These are phyloP conservation scores for Ligustrum vulgare DNA, from an alignment of 257 asterid genomes.

Conservation along the genomic window DNA sequence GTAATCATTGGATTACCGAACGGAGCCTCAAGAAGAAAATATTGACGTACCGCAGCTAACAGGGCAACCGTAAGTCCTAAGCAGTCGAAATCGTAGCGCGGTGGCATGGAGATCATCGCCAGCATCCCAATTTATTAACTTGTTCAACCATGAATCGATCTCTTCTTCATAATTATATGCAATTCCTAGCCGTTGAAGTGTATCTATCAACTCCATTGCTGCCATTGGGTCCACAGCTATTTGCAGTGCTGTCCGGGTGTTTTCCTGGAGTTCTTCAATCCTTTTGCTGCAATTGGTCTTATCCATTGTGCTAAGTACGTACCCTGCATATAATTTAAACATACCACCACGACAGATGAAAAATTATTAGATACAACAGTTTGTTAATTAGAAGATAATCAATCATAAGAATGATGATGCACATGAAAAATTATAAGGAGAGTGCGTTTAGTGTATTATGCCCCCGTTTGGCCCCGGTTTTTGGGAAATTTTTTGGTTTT, in stretches of 20 bases:
- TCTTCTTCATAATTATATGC: conserved; percentile 15
- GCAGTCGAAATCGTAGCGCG: conserved; percentile 22
- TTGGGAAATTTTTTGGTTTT: too few species aligned
- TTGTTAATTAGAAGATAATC: too few species aligned
- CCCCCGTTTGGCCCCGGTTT: too few species aligned
- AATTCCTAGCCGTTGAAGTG: conserved; percentile 24
- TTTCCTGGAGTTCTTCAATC: conserved; percentile 1
- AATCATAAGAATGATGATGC: not conserved
- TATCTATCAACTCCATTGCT: conserved; percentile 20
- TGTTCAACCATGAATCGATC: conserved; percentile 16
- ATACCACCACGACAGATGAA: too few species aligned
- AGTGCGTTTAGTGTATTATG: too few species aligned
- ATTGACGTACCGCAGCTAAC: conserved; percentile 11
- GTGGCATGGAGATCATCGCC: conserved; percentile 17
- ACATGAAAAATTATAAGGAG: too few species aligned
- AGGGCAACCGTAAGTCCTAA: conserved; percentile 9
- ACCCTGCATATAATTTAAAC: not conserved
- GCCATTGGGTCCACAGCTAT: conserved; percentile 7
- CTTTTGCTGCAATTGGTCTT: not conserved
- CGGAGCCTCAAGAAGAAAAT: too few species aligned
- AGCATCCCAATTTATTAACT: conserved; percentile 16
- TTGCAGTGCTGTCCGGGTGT: not conserved
- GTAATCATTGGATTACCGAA: too few species aligned
- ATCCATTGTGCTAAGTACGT: not conserved
- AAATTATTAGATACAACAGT: too few species aligned